A percentile compares a stretch with the other conserved stretches of the same genome.
Evolutionary conservation across 306 rosid genomes (phyloP).

Genomic region (Castanospermum australe): DNA sequence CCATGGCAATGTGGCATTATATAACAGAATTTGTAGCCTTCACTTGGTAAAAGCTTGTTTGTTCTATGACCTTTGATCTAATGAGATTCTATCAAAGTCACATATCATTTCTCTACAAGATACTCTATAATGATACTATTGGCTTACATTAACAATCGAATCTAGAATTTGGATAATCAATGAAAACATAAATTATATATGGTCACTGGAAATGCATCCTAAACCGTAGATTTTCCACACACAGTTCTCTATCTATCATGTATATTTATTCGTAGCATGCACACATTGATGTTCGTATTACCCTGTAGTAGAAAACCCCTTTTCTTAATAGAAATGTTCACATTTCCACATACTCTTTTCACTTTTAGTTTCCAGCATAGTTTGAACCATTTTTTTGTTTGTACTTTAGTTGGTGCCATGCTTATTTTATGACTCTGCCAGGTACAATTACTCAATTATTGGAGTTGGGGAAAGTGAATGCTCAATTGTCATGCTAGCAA

Average conservation of each 20-base stretch:
- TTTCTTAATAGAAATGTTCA: neutral
- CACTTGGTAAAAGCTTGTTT: neutral
- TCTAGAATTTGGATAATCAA: neutral
- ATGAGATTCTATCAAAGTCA: neutral
- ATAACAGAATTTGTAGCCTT: neutral
- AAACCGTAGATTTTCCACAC: neutral
- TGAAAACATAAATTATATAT: neutral
- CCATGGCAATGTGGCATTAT: too few species aligned
- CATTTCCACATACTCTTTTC: neutral
- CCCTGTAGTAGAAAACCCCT: neutral
- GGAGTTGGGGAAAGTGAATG: constrained; percentile 36
- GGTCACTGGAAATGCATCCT: neutral
- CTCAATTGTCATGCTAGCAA: constrained; percentile 40
- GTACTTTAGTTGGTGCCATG: neutral
- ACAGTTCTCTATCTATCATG: neutral
- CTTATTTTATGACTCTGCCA: neutral
- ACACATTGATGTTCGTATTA: neutral
- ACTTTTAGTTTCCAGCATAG: neutral
- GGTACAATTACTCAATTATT: constrained; percentile 39
- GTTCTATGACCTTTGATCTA: neutral
- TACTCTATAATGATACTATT: neutral
- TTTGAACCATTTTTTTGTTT: neutral
- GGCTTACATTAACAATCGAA: neutral
- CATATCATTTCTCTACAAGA: neutral
- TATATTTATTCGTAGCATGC: neutral